Evolutionary conservation across 495 filamentous ascomycete genomes (phyloP).

Genomic region (Penicillium samsonianum): DNA sequence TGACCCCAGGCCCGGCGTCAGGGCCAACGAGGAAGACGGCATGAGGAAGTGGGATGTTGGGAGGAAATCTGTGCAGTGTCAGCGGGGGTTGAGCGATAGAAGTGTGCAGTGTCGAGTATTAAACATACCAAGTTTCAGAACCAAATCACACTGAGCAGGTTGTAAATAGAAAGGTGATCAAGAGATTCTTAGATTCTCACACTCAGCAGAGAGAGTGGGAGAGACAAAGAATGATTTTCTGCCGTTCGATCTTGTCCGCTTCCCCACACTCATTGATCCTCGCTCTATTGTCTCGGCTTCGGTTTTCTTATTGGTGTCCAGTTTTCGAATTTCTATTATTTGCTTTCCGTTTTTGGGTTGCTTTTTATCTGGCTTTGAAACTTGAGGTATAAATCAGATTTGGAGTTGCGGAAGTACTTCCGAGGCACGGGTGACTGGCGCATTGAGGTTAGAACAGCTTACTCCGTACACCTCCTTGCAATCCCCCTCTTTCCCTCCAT

Average conservation of each 20-base stretch:
- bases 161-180: background rate
- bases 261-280: slow-evolving; percentile 34
- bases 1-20: slow-evolving; percentile 69
- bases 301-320: slow-evolving; percentile 14
- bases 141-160: background rate
- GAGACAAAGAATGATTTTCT: slow-evolving; percentile 32
- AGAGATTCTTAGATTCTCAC: slow-evolving; percentile 1
- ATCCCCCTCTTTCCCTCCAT: slow-evolving; percentile 18
- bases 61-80: slow-evolving; percentile 7
- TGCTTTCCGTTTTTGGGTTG: slow-evolving; percentile 6
- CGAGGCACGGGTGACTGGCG: slow-evolving; percentile 49
- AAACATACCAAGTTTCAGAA: slow-evolving; percentile 1
- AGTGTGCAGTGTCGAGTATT: background rate
- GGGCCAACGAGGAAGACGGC: slow-evolving; percentile 48
- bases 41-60: slow-evolving; percentile 42
- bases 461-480: slow-evolving; percentile 24
- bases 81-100: slow-evolving; percentile 1
- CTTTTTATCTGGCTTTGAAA: slow-evolving; percentile 9
- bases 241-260: slow-evolving; percentile 34
- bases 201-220: slow-evolving; percentile 23
- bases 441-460: slow-evolving; percentile 41
- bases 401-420: slow-evolving; percentile 35
- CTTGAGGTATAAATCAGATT: slow-evolving; percentile 18
- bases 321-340: slow-evolving; percentile 12
- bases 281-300: slow-evolving; percentile 18